Evolutionary conservation across 1,284 basidiomycete genomes (phyloP).

Genomic region (Irpex sp.): DNA sequence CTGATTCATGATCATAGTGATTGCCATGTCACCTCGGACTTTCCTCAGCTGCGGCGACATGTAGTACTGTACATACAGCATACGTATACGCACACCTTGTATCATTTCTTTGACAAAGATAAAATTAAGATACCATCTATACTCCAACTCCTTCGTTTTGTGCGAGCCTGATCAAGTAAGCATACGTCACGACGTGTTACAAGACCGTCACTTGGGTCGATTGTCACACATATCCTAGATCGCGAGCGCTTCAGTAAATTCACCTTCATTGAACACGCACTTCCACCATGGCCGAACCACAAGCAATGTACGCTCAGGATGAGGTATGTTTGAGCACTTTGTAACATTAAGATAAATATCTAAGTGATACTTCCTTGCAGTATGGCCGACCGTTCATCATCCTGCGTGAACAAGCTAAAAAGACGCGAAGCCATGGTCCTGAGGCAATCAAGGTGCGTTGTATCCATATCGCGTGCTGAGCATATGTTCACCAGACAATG

Average conservation of each 20-base stretch:
- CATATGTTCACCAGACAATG: background rate
- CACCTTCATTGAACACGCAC: conserved; percentile 4
- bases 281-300: conserved; percentile 40
- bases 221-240: background rate
- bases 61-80: conserved; percentile 30
- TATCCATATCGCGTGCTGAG: background rate
- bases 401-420: conserved; percentile 91
- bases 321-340: conserved; percentile 57
- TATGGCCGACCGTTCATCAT: conserved; percentile 98
- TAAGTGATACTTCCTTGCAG: conserved; percentile 36
- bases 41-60: conserved; percentile 17
- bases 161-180: background rate
- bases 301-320: conserved; percentile 87
- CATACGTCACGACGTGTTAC: background rate
- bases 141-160: background rate
- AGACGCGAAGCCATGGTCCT: conserved; percentile 91
- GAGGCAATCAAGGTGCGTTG: conserved; percentile 90
- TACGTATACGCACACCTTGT: conserved; percentile 26
- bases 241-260: conserved; percentile 7
- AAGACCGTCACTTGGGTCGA: background rate
- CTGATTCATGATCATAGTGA: conserved; percentile 17
- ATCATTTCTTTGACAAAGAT: conserved; percentile 20
- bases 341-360: background rate
- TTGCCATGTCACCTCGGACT: conserved; percentile 19
- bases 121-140: conserved; percentile 22